Percentiles rank a stretch among this genome's conserved stretches.
phyloP scores from a whole-genome alignment of 1,284 basidiomycete species.

The Trichosporon coremiiforme region DNA sequence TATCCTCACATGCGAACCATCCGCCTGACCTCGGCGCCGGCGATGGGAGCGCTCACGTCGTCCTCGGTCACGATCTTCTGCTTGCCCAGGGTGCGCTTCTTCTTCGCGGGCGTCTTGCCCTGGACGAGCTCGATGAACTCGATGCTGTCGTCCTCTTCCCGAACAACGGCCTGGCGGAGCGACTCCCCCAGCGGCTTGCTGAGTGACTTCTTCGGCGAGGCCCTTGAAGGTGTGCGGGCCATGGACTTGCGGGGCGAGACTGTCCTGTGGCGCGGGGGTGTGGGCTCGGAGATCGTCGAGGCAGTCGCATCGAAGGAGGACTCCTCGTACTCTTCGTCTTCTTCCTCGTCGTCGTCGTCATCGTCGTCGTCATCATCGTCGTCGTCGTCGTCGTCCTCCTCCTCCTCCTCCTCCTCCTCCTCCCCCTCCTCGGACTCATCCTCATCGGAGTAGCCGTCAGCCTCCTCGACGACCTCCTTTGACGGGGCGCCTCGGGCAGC shows the following conservation, averaged over 20 bases:
- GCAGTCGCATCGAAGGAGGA: conserved; percentile 36
- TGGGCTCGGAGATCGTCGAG: conserved; percentile 31
- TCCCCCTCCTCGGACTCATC: conserved; percentile 33
- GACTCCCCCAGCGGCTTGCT: conserved; percentile 37
- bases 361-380: conserved; percentile 30
- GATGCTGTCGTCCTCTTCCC: conserved; percentile 39
- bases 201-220: conserved; percentile 14
- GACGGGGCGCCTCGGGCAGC: conserved; percentile 17
- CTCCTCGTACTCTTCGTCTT: conserved; percentile 47
- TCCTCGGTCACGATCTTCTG: conserved; percentile 58
- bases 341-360: conserved; percentile 47
- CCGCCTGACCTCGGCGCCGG: conserved; percentile 46
- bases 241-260: conserved; percentile 21
- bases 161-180: conserved; percentile 31
- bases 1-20: conserved; percentile 39
- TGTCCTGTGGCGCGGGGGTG: conserved; percentile 37
- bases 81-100: conserved; percentile 58
- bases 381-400: too few species aligned
- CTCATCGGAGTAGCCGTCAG: conserved; percentile 37
- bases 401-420: too few species aligned
- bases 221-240: conserved; percentile 17
- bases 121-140: conserved; percentile 19
- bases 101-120: conserved; percentile 45
- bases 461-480: conserved; percentile 21
- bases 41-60: conserved; percentile 48